phyloP scores from a whole-genome alignment of 192 early-diverging fungal genomes.

The Phycomyces blakesleeanus region DNA sequence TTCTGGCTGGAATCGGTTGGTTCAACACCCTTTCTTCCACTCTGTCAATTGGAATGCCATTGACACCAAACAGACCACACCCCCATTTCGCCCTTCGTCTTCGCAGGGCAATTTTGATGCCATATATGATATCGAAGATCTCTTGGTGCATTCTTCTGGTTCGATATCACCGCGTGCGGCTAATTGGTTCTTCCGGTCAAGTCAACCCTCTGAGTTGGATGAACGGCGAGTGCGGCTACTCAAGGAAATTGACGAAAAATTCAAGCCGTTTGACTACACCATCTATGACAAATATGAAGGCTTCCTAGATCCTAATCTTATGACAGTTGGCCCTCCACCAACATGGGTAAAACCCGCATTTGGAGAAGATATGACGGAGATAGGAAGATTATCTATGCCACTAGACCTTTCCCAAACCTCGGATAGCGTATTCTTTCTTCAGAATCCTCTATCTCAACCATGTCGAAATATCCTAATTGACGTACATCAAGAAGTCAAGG shows the following conservation, averaged over 20 bases:
- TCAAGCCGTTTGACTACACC: conserved; percentile 80
- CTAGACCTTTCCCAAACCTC: conserved; percentile 5
- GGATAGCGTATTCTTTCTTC: not conserved
- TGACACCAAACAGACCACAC: conserved; percentile 43
- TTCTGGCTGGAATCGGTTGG: conserved; percentile 35
- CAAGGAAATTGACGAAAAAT: conserved; percentile 68
- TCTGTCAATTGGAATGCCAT: conserved; percentile 44
- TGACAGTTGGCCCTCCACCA: conserved; percentile 62
- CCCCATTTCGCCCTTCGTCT: conserved; percentile 48
- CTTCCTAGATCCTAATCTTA: conserved; percentile 54
- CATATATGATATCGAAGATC: conserved; percentile 90
- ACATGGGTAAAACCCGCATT: conserved; percentile 58
- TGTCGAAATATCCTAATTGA: conserved; percentile 6
- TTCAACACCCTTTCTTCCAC: conserved; percentile 55
- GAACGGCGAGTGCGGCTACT: conserved; percentile 46
- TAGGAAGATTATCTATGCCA: not conserved
- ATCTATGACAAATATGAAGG: conserved; percentile 75
- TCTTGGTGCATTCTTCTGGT: conserved; percentile 1
- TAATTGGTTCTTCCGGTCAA: not conserved
- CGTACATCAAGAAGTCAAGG: not conserved
- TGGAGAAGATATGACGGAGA: conserved; percentile 25
- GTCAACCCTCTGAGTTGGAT: not conserved
- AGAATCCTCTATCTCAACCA: not conserved
- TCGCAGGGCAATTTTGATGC: conserved; percentile 93
- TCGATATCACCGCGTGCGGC: not conserved